Percentiles rank a stretch among this genome's conserved stretches.
These are phyloP conservation scores for Vigna hirtella DNA, from an alignment of 306 rosid species.

Conservation along the genomic window DNA sequence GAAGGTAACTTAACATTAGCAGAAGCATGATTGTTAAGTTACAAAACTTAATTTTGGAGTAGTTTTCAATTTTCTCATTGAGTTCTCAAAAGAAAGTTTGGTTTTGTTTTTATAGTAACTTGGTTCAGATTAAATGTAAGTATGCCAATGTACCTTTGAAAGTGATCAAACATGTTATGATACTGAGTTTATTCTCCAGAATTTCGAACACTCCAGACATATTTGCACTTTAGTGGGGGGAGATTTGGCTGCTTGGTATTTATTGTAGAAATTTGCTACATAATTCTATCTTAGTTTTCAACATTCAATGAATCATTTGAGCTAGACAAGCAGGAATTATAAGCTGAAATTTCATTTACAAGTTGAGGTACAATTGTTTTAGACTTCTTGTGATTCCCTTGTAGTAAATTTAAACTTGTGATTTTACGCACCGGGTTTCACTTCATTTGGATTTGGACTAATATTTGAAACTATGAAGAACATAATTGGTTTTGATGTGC, in stretches of 20 bases:
- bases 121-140: neutral
- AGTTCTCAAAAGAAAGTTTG: too few species aligned
- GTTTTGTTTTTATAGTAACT: too few species aligned
- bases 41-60: too few species aligned
- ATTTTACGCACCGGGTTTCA: neutral
- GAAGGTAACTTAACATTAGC: too few species aligned
- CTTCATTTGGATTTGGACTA: neutral
- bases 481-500: conserved; percentile 41
- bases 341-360: neutral
- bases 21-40: too few species aligned
- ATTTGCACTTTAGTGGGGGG: too few species aligned
- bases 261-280: neutral
- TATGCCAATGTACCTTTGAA: neutral
- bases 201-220: too few species aligned
- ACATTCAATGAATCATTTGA: conserved; percentile 9
- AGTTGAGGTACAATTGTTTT: neutral
- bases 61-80: too few species aligned
- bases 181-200: too few species aligned
- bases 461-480: neutral
- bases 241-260: too few species aligned
- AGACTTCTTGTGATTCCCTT: neutral
- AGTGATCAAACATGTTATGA: too few species aligned
- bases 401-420: neutral
- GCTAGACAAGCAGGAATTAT: neutral
- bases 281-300: neutral